Base-by-base conservation (phyloP, 2,329 filamentous ascomycete genomes). In the Diaporthe citriasiana region DNA sequence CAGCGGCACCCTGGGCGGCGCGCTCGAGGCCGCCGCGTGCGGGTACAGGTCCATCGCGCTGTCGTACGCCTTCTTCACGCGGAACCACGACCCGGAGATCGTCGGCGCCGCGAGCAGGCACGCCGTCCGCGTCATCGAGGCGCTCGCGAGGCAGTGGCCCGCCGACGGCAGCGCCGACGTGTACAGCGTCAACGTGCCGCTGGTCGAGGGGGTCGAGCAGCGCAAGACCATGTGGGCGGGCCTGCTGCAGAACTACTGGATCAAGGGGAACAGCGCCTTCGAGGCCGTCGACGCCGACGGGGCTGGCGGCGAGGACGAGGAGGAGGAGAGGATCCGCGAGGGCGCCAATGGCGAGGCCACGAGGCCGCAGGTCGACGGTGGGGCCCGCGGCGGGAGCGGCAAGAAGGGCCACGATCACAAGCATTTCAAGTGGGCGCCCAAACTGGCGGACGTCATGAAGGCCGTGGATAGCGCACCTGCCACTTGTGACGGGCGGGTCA, bases 361-460 rank as follows among this genome's bases (percentile, higher is more conserved):
- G 82, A 65, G 79, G 30, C 30, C 70, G 19, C 47, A 15, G 9
- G 79, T 60, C 73, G 77, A 74, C 79, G 77, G 17, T 77, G 76
- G 60, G 35, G 84, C 83, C 59, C 84, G 78, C 50, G 83, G 81
- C 56, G 76, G 76, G 73, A 77, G 80, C 59, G 81, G 81, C 5
- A 76, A 72, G 5, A 79, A 84, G 53, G 85, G 88, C 40, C 92
- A 95, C 81, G 89, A 87, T 72, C 94, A 97, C 83, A 94, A 94
- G 82, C 94, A 97, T 83, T 98, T 98, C 87, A 97, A 96, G 84
- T 98, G 97, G 97, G 91, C 94, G 63, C 97, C 96, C 3, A 91
- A 90, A 76, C 97, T 98, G 83, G 88, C 90, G 45, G 95, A 97
- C 82, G 95, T 98, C 3, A 95, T 95, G 82, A 90, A 93, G 81